Percentiles rank a stretch among this genome's conserved stretches.
Evolutionary conservation across 768 basidiomycete genomes (phyloP).

Genomic region (Kwoniella botswanensis): DNA sequence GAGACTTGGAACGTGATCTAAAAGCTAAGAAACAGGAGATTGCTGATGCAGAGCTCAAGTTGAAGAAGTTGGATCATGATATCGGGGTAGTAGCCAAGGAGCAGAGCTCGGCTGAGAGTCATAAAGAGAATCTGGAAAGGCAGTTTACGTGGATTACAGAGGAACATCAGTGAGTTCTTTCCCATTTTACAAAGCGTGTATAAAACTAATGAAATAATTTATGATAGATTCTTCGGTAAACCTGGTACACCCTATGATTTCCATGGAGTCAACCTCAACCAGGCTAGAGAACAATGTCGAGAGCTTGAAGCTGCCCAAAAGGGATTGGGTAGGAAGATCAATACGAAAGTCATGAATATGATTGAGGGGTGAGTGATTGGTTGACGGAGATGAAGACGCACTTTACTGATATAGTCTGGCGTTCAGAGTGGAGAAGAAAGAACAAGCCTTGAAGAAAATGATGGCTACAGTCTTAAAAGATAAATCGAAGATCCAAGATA

Average conservation of each 20-base stretch:
- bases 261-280: slow-evolving; percentile 66
- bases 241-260: slow-evolving; percentile 83
- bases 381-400: too few relatives aligned
- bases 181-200: too few relatives aligned
- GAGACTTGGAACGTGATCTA: slow-evolving; percentile 78
- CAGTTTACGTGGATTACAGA: slow-evolving; percentile 85
- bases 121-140: slow-evolving; percentile 73
- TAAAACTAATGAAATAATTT: background rate
- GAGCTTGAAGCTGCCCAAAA: slow-evolving; percentile 80
- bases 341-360: slow-evolving; percentile 93
- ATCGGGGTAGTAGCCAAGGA: slow-evolving; percentile 71
- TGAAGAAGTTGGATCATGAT: slow-evolving; percentile 75
- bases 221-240: slow-evolving; percentile 78
- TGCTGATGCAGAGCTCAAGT: slow-evolving; percentile 68
- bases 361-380: slow-evolving; percentile 74
- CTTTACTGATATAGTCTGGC: too few relatives aligned
- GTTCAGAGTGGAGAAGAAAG: slow-evolving; percentile 87
- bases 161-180: slow-evolving; percentile 75
- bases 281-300: slow-evolving; percentile 68
- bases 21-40: slow-evolving; percentile 78
- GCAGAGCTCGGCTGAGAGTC: slow-evolving; percentile 63
- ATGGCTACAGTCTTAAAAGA: slow-evolving; percentile 85
- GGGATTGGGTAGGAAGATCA: slow-evolving; percentile 92
- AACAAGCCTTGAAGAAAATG: slow-evolving; percentile 83
- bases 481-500: slow-evolving; percentile 91